Evolutionary conservation across 2,329 filamentous ascomycete species (phyloP).

Genomic region (Colletotrichum plurivorum): DNA sequence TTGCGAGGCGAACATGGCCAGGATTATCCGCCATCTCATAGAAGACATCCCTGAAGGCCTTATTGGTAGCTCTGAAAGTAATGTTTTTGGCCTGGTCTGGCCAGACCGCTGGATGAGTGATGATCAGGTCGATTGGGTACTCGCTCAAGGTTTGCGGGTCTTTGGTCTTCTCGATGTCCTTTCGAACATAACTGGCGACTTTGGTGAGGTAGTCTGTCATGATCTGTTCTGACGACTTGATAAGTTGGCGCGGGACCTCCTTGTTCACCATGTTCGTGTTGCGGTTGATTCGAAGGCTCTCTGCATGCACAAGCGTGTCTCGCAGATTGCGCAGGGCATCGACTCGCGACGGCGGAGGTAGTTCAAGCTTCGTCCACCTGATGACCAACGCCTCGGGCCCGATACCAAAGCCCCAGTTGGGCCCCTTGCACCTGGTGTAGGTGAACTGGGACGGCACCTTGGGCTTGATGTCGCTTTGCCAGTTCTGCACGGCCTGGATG

Average conservation of each 20-base stretch:
- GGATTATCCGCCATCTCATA: conserved; percentile 13
- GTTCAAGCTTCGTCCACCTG: conserved; percentile 29
- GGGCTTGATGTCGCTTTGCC: not conserved
- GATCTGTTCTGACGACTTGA: conserved; percentile 13
- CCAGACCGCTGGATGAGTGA: conserved; percentile 39
- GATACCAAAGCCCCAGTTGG: conserved; percentile 17
- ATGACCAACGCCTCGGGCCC: conserved; percentile 10
- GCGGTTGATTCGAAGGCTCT: not conserved
- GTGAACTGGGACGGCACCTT: conserved; percentile 30
- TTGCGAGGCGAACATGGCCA: conserved; percentile 39
- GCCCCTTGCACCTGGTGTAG: conserved; percentile 6
- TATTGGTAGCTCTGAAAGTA: conserved; percentile 36
- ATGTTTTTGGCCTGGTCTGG: conserved; percentile 41
- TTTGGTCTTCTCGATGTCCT: conserved; percentile 7
- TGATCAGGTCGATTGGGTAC: conserved; percentile 26
- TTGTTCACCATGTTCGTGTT: not conserved
- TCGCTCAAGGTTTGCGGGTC: not conserved
- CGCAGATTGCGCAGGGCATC: conserved; percentile 6
- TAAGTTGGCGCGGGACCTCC: conserved; percentile 15
- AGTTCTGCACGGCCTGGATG: conserved; percentile 9
- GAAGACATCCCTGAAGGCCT: conserved; percentile 26
- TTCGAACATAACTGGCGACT: conserved; percentile 12
- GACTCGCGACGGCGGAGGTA: not conserved
- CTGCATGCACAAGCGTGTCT: not conserved
- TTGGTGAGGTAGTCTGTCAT: conserved; percentile 25